Evolutionary conservation across 176 grass and related monocot genomes (phyloP).

Genomic region (Musa acuminata): DNA sequence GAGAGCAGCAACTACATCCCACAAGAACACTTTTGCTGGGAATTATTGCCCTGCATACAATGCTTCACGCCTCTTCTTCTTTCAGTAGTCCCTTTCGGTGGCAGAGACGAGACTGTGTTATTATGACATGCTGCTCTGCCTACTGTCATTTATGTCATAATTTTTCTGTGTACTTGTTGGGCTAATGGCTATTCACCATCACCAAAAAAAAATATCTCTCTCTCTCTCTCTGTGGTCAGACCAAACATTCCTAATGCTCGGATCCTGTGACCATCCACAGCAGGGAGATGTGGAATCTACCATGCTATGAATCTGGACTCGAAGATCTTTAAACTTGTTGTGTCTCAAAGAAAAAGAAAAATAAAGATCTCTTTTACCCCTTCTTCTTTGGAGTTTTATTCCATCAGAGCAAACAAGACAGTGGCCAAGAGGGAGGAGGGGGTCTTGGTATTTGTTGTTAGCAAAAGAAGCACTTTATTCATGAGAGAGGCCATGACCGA

Average conservation of each 20-base stretch:
- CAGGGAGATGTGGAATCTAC: no score
- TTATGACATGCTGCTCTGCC: background rate
- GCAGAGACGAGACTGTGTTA: conserved; percentile 6
- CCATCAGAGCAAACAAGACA: no score
- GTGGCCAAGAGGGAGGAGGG: no score
- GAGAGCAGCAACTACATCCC: conserved; percentile 39
- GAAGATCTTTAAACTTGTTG: no score
- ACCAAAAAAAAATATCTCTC: background rate
- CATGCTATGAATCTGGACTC: no score
- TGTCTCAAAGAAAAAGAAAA: no score
- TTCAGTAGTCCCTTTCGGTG: conserved; percentile 33
- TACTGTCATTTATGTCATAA: conserved; percentile 13
- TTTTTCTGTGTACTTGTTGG: background rate
- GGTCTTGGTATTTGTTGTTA: background rate
- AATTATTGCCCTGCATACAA: conserved; percentile 19
- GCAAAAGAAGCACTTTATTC: background rate
- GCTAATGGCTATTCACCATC: no score
- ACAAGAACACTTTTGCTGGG: conserved; percentile 43
- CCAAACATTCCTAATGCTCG: background rate
- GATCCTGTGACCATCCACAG: no score
- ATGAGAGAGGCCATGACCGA: background rate
- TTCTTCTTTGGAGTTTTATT: no score
- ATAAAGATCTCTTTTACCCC: no score
- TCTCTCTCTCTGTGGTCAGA: background rate
- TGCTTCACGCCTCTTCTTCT: conserved; percentile 19